These are phyloP conservation scores for Ceratocystis papillata DNA, from an alignment of 2,329 filamentous ascomycete genomes.

Conservation along the genomic window DNA sequence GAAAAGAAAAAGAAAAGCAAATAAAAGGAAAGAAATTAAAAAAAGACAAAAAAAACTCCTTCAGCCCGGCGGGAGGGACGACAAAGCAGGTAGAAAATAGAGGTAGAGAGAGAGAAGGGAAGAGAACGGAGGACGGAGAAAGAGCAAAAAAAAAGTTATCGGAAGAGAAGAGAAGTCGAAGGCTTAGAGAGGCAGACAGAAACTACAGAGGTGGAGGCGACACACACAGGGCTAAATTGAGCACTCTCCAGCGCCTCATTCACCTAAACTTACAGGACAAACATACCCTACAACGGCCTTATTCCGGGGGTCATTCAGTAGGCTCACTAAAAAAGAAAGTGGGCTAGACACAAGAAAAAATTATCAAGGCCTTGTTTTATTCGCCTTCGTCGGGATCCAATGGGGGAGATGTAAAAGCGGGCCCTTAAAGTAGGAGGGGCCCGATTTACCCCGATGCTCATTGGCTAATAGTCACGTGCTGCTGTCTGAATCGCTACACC, in stretches of 20 bases:
- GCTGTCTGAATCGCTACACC: background rate
- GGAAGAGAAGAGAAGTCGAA: slow-evolving; percentile 22
- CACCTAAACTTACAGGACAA: background rate
- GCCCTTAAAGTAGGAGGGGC: slow-evolving; percentile 19
- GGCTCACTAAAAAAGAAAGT: background rate
- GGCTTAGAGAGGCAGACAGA: background rate
- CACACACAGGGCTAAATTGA: background rate
- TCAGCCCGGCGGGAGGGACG: slow-evolving; percentile 24
- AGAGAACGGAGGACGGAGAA: slow-evolving; percentile 18
- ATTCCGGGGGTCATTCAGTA: background rate
- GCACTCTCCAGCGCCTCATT: background rate
- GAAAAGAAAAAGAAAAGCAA: slow-evolving; percentile 22
- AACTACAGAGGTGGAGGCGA: slow-evolving; percentile 14
- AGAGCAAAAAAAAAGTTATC: slow-evolving; percentile 18
- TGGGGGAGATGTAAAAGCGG: slow-evolving; percentile 19
- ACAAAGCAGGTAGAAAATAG: slow-evolving; percentile 14
- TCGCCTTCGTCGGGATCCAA: slow-evolving; percentile 23
- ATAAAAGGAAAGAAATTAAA: slow-evolving; percentile 25
- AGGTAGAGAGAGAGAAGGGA: background rate
- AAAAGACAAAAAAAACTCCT: slow-evolving; percentile 24
- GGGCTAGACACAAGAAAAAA: slow-evolving; percentile 14
- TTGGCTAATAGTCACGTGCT: slow-evolving; percentile 25
- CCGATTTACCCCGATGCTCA: slow-evolving; percentile 26
- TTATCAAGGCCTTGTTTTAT: slow-evolving; percentile 9
- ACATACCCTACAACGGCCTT: background rate